Evolutionary conservation across 805 yeast genomes (phyloP).

Genomic region (Pichia scutulata): DNA sequence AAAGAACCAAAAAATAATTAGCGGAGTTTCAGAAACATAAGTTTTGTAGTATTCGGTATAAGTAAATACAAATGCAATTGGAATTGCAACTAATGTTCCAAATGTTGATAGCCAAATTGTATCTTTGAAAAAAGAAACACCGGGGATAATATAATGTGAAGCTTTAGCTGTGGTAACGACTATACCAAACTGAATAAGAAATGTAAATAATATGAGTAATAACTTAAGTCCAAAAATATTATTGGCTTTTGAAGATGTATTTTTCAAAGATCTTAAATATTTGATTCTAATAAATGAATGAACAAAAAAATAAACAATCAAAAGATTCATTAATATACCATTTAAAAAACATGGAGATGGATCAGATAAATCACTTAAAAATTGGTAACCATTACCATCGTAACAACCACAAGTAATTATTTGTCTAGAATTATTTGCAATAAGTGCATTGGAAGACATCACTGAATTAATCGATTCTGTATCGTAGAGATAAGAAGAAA

Average conservation of each 20-base stretch:
- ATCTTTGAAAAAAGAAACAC: conserved; percentile 24
- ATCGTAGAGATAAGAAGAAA: neutral
- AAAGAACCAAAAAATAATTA: conserved; percentile 72
- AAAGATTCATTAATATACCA: conserved; percentile 33
- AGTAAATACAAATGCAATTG: conserved; percentile 50
- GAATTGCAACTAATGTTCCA: conserved; percentile 33
- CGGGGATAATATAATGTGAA: conserved; percentile 13
- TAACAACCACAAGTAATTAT: conserved; percentile 25
- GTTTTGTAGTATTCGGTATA: conserved; percentile 66
- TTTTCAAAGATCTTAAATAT: conserved; percentile 28
- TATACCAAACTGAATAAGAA: conserved; percentile 28
- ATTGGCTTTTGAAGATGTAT: conserved; percentile 23
- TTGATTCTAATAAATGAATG: conserved; percentile 31
- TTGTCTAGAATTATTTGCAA: neutral
- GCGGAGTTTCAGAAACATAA: conserved; percentile 55
- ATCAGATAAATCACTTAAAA: conserved; percentile 34
- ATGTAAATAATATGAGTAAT: conserved; percentile 31
- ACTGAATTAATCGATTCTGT: neutral
- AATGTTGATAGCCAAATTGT: conserved; percentile 23
- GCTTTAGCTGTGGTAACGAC: conserved; percentile 11
- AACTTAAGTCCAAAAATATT: conserved; percentile 39
- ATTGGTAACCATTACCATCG: conserved; percentile 39
- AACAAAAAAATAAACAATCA: conserved; percentile 32
- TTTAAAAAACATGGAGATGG: conserved; percentile 45
- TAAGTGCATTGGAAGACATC: neutral